phyloP scores from a whole-genome alignment of 305 asterid species.

The Fraxinus dipetala region DNA sequence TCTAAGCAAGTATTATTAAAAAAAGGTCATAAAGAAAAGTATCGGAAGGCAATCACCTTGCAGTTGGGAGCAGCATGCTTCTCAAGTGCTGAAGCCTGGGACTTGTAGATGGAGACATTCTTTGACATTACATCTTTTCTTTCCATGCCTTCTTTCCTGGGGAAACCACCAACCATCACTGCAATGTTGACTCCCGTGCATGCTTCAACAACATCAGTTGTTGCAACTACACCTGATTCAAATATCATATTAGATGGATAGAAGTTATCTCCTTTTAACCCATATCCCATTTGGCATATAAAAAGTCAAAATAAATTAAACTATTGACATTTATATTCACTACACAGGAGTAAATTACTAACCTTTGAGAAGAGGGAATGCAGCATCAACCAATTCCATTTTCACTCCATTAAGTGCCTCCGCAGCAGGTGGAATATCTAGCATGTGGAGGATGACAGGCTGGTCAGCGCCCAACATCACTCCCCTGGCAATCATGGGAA shows the following conservation, averaged over 20 bases:
- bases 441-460: constrained; percentile 93
- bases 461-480: constrained; percentile 88
- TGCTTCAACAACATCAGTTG: constrained; percentile 85
- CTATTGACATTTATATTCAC: not conserved
- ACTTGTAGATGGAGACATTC: constrained; percentile 91
- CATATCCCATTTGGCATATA: not conserved
- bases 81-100: constrained; percentile 98
- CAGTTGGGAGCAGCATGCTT: constrained; percentile 88
- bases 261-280: not conserved
- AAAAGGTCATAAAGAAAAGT: not conserved
- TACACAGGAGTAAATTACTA: not conserved
- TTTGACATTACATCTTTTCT: constrained; percentile 96
- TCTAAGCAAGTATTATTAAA: not conserved
- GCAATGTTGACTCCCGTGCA: constrained; percentile 84
- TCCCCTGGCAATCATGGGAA: constrained; percentile 93
- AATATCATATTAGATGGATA: not conserved
- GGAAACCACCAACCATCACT: constrained; percentile 97
- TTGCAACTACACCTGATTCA: constrained; percentile 80
- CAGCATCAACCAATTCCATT: constrained; percentile 92
- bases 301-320: not conserved
- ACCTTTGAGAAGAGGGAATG: constrained; percentile 95
- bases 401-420: constrained; percentile 92
- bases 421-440: constrained; percentile 86
- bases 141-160: constrained; percentile 98
- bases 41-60: constrained; percentile 48